Base-by-base conservation (phyloP, 140 eudicot species). In the Senecio squalidus region DNA sequence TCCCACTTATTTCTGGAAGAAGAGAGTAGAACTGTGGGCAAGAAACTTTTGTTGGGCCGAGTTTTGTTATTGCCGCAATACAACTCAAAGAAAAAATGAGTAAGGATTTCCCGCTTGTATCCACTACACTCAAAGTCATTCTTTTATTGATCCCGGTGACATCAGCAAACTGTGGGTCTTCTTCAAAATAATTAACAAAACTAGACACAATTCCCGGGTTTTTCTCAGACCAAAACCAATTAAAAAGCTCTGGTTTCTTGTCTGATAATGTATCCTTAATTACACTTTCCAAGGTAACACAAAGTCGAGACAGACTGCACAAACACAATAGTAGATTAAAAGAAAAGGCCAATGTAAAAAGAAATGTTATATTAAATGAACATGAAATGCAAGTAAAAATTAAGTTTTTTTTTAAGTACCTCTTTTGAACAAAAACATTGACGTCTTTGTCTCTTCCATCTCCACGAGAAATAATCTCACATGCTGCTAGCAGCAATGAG, bases 1-100 rank as follows among this genome's bases (percentile, higher is more conserved):
- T 84, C 58, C 98, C 92, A 36, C 74, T 77, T 60, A 61, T 58
- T 44, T 91, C 96, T 24, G 94, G 91, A 64, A 86, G 69, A 47
- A 72, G 71, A 31, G 92, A 81, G 75, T 74, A 91, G 62, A 86
- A 83, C 51, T 78, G 88, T 43, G 88, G 67, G 77, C 94, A 91
- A 44, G 98, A 77, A 63, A 91, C 84, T 74, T 83, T 91, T 44
- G 96, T 71, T 13, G 96, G 96, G 15, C 98, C 98, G 44, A 92
- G 86, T 71, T 92, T 87, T 52, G 78, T 76, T 51, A 87, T 84
- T 59, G 91, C 89, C 22, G 96, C 84, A 59, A 76, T 72, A 73
- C 94, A 86, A 69, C 78, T 82, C 68, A 92, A 67, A 7, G 94
- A 81, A 64, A 92, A 95, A 77, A 92, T 62, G 71, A 80, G 81